A percentile compares a stretch with the other conserved stretches of the same genome.
These are phyloP conservation scores for Chaetomiaceae sp. DNA, from an alignment of 2,329 filamentous ascomycete genomes.

Conservation along the genomic window DNA sequence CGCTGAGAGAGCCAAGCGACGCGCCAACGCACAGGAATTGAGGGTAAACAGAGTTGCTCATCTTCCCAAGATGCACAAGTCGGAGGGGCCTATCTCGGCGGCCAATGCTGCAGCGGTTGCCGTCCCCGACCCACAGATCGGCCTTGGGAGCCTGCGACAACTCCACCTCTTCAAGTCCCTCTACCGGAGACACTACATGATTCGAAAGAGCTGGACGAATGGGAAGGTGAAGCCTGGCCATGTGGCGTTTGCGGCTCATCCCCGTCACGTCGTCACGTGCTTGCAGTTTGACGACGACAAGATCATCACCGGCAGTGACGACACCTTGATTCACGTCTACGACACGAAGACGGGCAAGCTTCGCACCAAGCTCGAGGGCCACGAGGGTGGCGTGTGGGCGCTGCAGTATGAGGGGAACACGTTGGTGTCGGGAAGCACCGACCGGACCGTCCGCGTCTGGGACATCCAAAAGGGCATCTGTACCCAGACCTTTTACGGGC, in stretches of 20 bases:
- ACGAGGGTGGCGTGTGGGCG: constrained; percentile 97
- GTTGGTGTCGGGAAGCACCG: constrained; percentile 91
- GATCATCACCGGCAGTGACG: constrained; percentile 94
- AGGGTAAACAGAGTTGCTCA: constrained; percentile 39
- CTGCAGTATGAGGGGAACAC: constrained; percentile 94
- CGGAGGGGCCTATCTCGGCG: constrained; percentile 80
- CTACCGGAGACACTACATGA: constrained; percentile 87
- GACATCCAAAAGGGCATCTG: constrained; percentile 91
- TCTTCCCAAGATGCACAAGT: constrained; percentile 48
- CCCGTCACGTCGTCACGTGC: constrained; percentile 94
- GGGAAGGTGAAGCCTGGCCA: constrained; percentile 80
- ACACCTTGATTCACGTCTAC: constrained; percentile 96
- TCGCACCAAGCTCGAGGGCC: constrained; percentile 77
- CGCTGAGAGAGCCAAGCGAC: constrained; percentile 50
- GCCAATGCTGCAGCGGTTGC: constrained; percentile 79
- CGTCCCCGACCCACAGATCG: constrained; percentile 75
- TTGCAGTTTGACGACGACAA: constrained; percentile 97
- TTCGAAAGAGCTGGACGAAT: constrained; percentile 87
- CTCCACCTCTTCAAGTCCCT: constrained; percentile 95
- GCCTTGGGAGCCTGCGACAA: constrained; percentile 70
- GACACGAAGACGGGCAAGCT: constrained; percentile 91
- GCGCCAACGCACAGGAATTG: constrained; percentile 45
- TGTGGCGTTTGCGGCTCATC: constrained; percentile 93
- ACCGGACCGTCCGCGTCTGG: constrained; percentile 98
- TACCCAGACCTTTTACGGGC: constrained; percentile 93